A percentile compares a stretch with the other conserved stretches of the same genome.
These are phyloP conservation scores for Saccharomycopsis phalli DNA, from an alignment of 1,139 yeast species.

Conservation along the genomic window DNA sequence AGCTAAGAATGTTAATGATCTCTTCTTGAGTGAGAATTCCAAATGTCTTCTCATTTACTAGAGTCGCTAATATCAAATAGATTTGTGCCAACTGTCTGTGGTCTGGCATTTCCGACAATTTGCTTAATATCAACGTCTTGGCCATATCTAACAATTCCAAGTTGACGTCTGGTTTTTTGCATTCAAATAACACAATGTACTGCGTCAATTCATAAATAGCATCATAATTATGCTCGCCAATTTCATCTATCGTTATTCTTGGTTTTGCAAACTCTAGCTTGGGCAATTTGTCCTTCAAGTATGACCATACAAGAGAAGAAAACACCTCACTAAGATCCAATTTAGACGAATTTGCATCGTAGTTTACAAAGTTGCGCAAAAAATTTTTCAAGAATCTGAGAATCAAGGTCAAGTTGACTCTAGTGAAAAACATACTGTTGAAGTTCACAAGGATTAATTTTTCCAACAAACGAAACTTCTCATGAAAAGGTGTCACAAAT, in stretches of 20 bases:
- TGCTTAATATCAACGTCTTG: background rate
- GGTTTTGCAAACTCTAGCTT: too few species aligned
- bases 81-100: constrained; percentile 8
- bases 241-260: too few species aligned
- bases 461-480: background rate
- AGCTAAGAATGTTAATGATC: too few species aligned
- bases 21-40: too few species aligned
- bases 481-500: constrained; percentile 7
- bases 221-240: too few species aligned
- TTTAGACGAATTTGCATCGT: background rate
- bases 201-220: too few species aligned
- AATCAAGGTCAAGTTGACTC: constrained; percentile 14
- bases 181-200: too few species aligned
- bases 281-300: too few species aligned
- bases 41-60: background rate
- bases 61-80: constrained; percentile 5
- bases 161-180: constrained; percentile 1
- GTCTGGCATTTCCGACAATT: background rate
- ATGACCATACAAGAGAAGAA: too few species aligned
- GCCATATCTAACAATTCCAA: background rate
- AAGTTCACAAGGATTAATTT: constrained; percentile 13
- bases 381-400: constrained; percentile 13
- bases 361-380: constrained; percentile 11
- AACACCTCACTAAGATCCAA: background rate
- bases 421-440: constrained; percentile 16